Conservation (phyloP, 2,329 filamentous ascomycete species). For the Alternaria atra region DNA sequence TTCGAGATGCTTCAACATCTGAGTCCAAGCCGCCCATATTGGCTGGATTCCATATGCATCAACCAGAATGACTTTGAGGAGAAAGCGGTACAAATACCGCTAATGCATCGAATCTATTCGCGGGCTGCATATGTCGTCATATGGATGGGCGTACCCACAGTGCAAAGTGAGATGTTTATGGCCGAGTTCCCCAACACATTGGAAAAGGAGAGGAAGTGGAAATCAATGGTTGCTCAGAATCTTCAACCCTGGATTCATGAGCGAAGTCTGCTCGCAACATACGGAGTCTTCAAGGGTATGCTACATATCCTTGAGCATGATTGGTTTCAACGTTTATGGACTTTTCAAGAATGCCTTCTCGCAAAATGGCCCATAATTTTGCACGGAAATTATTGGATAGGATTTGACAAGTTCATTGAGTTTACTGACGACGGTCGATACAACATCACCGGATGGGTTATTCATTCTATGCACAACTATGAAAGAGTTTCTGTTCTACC, state of each 20-base stretch:
- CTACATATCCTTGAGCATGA: neutral
- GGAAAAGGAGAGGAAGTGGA: neutral
- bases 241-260: neutral
- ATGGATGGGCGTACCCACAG: neutral
- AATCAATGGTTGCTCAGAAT: neutral
- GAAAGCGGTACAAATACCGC: neutral
- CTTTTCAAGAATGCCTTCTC: neutral
- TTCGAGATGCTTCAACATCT: neutral
- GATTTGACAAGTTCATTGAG: neutral
- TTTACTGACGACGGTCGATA: neutral
- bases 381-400: neutral
- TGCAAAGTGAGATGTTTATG: neutral
- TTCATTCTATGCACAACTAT: no score
- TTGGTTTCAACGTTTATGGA: neutral
- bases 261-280: rapidly evolving
- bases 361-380: neutral
- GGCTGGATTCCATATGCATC: neutral
- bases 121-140: neutral
- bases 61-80: neutral
- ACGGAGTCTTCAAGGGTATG: neutral
- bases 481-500: no score
- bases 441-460: no score
- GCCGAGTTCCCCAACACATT: neutral
- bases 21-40: rapidly evolving
- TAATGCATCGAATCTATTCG: neutral